phyloP scores from a whole-genome alignment of 805 yeast species.

The Hanseniaspora lindneri region DNA sequence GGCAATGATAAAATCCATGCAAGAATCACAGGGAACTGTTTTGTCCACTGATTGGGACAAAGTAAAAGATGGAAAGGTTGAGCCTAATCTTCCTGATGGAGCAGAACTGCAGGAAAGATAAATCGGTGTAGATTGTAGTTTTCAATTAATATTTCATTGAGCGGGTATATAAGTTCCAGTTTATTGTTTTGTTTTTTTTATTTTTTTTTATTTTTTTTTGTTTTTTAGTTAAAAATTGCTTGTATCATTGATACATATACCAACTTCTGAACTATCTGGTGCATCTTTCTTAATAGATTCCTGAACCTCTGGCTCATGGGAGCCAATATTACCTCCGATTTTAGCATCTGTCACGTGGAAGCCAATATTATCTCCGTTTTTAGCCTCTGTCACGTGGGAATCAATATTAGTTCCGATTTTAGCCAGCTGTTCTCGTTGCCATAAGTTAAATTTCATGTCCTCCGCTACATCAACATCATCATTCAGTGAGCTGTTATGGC shows the following conservation, averaged over 20 bases:
- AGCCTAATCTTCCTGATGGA: conserved; percentile 65
- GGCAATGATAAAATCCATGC: conserved; percentile 94
- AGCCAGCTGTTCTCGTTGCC: conserved; percentile 27
- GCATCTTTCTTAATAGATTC: too few relatives aligned
- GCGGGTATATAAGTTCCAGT: too few relatives aligned
- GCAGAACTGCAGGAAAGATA: conserved; percentile 48
- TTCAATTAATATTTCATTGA: background rate
- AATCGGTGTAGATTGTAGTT: background rate
- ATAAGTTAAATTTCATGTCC: conserved; percentile 23
- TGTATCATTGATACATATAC: too few relatives aligned
- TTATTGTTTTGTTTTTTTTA: too few relatives aligned
- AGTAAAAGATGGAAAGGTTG: conserved; percentile 54
- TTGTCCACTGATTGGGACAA: conserved; percentile 89
- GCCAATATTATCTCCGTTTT: background rate
- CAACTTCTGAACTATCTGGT: too few relatives aligned
- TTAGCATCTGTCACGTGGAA: conserved; percentile 8
- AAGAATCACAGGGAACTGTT: conserved; percentile 90
- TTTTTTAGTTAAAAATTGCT: conserved; percentile 12
- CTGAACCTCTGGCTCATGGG: too few relatives aligned
- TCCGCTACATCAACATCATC: conserved; percentile 21
- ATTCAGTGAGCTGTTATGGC: conserved; percentile 2
- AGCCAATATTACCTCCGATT: conserved; percentile 1
- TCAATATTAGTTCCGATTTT: conserved; percentile 18
- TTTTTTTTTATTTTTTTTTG: too few relatives aligned
- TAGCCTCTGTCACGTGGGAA: conserved; percentile 16